Evolutionary conservation across 768 basidiomycete genomes (phyloP), one percentile per base, ranked within the genome.

Genomic region (Russula vinacea): DNA sequence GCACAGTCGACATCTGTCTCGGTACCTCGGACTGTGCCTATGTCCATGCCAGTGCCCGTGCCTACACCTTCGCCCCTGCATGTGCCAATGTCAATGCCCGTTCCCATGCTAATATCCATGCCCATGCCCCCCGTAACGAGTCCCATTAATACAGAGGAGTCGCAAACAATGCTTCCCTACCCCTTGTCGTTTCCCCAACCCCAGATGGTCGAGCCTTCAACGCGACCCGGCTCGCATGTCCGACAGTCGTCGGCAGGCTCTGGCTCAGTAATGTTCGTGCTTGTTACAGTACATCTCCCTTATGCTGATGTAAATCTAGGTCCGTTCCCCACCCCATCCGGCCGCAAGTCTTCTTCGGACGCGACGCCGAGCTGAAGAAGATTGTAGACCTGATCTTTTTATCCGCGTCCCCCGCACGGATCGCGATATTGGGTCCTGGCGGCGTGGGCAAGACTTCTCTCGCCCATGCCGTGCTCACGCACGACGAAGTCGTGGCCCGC

Each of bases 371-470:
- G 49, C 24, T 67, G 44, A 50, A 57, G 33, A 44, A 3, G 6
- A 60, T 67, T 14, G 54, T 68, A 17, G 26, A 55, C 37, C 9
- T 42, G 7, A 60, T 68, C 16, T 16, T 62, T 13, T 58, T 56
- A 16, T 22, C 55, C 10, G 6, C 29, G 1, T 44, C 54, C 22
- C 29, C 66, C 16, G 56, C 62, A 11, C 66, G 66, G n/a, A 52
- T 69, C 37, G 66, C 66, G 2, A 67, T 73, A 56, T 67, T 73
- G 44, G 73, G 73, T 10, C 40, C 60, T 4, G 78, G 76, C 2
- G 78, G 78, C 19, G 77, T 78, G 67, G 77, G 78, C 17, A 79
- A 79, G 67, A 77, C 78, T 4, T 68, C 76, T 5, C 64, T 74
- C 35, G 76, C 78, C 2, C 70, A 77, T 8, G 73, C 74, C 5